These are phyloP conservation scores for Populus trichocarpa DNA, from an alignment of 441 rosid species.

Conservation along the genomic window DNA sequence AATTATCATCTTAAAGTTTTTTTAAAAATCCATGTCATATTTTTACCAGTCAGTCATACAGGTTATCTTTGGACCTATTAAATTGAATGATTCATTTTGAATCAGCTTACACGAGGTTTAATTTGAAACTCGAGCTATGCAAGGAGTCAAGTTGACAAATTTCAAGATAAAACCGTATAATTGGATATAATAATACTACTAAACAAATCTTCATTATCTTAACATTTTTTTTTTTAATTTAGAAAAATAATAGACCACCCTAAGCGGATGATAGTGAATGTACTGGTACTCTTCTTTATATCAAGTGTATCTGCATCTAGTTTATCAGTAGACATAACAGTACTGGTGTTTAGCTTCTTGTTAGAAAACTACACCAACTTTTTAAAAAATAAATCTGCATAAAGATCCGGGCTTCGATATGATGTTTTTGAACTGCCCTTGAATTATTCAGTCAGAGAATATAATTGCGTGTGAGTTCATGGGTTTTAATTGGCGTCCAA, in stretches of 20 bases:
- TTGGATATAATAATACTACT: too few species aligned
- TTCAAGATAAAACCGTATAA: accelerated
- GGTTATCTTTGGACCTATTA: accelerated
- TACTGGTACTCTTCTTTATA: neutral
- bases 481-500: neutral
- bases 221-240: too few species aligned
- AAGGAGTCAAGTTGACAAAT: accelerated
- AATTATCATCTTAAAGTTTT: too few species aligned
- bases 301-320: neutral
- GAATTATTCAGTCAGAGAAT: neutral
- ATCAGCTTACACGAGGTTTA: accelerated
- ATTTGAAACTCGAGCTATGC: accelerated
- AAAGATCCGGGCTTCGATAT: constrained; percentile 18
- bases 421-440: neutral
- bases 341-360: neutral
- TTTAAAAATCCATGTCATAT: too few species aligned
- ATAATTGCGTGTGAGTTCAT: neutral
- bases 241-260: too few species aligned
- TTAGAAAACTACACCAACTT: neutral
- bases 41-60: accelerated
- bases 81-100: too few species aligned
- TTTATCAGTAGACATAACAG: constrained; percentile 7
- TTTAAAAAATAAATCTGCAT: constrained; percentile 1
- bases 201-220: neutral
- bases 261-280: too few species aligned